Evolutionary conservation across 1,284 basidiomycete genomes (phyloP), one percentile per base, ranked within the genome.

Genomic region (Mycena citricolor): DNA sequence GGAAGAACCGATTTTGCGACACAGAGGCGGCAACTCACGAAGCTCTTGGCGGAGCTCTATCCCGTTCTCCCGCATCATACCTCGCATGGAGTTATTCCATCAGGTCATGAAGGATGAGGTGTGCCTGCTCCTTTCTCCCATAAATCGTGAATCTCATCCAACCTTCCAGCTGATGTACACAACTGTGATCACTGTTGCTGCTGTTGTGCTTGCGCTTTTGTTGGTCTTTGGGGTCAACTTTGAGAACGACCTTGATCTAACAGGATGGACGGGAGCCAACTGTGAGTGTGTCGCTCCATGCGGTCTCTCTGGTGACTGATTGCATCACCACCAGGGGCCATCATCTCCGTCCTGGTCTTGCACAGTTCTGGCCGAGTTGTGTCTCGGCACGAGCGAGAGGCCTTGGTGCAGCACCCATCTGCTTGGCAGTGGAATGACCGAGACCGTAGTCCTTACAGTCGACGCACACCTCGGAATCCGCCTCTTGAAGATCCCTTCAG

Each of bases 41-140:
- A n/a, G n/a, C n/a, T 36, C 30, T 20, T 39, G 30, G 23, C 39
- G 29, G 13, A 28, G 22, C 16, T 35, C 26, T 32, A 38, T 28
- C 4, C 40, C 50, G n/a, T 24, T 52, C 5, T 39, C 31, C 8
- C 35, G 70, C 49, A 66, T 76, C 35, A 67, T 80, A 38, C 74
- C 77, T 11, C 68, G 72, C 11, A 75, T 81, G 67, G 70, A 70
- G 46, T 60, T 78, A 29, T 76, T 83, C 45, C 71, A 69, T 22
- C 62, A 71, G 50, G 77, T 74, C 16, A 73, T 85, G 63, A 74
- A 71, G 54, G 76, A 84, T 57, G 82, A 84, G 71, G 82, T 82
- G 54, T 24, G 68, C 34, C 8, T 21, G 14, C 33, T 22, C 12
- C 35, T n/a, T n/a, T n/a, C n/a, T n/a, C n/a, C n/a, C n/a, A n/a